Percentiles rank a stretch among this genome's conserved stretches.
phyloP scores from a whole-genome alignment of 805 yeast genomes.

The Sungouiella thailandica region DNA sequence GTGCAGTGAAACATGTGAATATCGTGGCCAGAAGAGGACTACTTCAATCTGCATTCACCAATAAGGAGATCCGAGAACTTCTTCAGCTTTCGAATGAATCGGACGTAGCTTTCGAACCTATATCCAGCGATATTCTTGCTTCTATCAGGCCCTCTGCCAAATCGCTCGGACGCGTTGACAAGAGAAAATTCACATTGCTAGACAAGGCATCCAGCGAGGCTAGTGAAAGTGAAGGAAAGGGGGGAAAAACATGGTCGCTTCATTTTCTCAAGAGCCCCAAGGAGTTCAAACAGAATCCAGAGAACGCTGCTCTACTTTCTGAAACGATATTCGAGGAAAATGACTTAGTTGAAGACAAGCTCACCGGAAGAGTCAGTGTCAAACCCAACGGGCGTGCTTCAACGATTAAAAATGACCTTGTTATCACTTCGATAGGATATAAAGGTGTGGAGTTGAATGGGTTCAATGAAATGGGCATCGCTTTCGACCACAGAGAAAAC shows the following conservation, averaged over 20 bases:
- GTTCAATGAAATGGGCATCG: conserved; percentile 37
- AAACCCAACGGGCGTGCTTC: conserved; percentile 30
- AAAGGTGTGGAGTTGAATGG: conserved; percentile 62
- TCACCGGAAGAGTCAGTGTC: conserved; percentile 19
- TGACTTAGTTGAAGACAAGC: conserved; percentile 33
- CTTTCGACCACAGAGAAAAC: conserved; percentile 22
- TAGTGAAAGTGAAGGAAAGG: neutral
- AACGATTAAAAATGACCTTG: conserved; percentile 51
- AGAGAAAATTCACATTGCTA: conserved; percentile 61
- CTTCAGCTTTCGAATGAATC: conserved; percentile 53
- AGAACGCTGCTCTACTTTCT: conserved; percentile 33
- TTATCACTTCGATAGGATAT: conserved; percentile 82
- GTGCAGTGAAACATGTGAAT: conserved; percentile 58
- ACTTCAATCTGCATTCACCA: conserved; percentile 82
- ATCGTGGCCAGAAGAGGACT: conserved; percentile 86
- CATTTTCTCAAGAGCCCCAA: conserved; percentile 67
- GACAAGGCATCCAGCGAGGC: conserved; percentile 37
- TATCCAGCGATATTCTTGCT: conserved; percentile 28
- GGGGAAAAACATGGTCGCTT: conserved; percentile 51
- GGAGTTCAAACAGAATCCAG: conserved; percentile 38
- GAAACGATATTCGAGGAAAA: conserved; percentile 49
- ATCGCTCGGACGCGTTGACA: conserved; percentile 49
- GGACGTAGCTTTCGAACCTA: conserved; percentile 38
- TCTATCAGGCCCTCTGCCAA: conserved; percentile 20
- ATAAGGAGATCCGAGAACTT: conserved; percentile 85